Evolutionary conservation across 176 grass and related monocot species (phyloP), one percentile per base, ranked within the genome.

Genomic region (Bonia amplexicaulis): DNA sequence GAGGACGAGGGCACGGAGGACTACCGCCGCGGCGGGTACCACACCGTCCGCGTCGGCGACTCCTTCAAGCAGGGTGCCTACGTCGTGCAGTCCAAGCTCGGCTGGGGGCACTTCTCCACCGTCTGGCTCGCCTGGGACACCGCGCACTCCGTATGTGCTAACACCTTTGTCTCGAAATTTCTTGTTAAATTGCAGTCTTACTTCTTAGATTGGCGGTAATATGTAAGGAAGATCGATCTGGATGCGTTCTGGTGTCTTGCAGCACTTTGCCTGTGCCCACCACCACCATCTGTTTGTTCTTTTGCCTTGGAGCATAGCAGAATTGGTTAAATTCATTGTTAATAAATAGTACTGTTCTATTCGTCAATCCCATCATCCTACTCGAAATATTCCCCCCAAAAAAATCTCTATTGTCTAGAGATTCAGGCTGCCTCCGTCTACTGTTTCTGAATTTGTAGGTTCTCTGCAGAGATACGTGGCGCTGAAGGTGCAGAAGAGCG

Each of bases 61-160:
- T 78, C 91, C 22, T 99, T 99, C 84, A 99, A 96, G 86, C 92
- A 92, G 58, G 97, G 97, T 58, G 71, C 97, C 62, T 99, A 99
- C 77, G 90, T 99, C 62, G 92, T 99, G 80, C 93, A 96, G 80
- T 87, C 88, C 22, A 99, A 99, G 86, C 97, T 99, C 72, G 97
- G 97, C 3, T 99, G 97, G 93, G 97, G 97, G 12, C 97, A 99
- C 74, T 99, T 99, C 86, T 99, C 97, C 80, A 99, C 97, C 64
- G 97, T 99, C 55, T 99, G 97, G 97, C 97, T 99, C 85, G 97
- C 97, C 78, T 99, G 93, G 97, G 97, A 99, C 60, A 94, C 90
- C 66, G 65, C 57, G 75, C 80, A 92, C 82, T 96, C 93, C 48
- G 97, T 99, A 85, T 48, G 86, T 85, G 49, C 86, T 64, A 16